These are phyloP conservation scores for Patellifolia procumbens DNA, from an alignment of 179 eudicot genomes.

Conservation along the genomic window DNA sequence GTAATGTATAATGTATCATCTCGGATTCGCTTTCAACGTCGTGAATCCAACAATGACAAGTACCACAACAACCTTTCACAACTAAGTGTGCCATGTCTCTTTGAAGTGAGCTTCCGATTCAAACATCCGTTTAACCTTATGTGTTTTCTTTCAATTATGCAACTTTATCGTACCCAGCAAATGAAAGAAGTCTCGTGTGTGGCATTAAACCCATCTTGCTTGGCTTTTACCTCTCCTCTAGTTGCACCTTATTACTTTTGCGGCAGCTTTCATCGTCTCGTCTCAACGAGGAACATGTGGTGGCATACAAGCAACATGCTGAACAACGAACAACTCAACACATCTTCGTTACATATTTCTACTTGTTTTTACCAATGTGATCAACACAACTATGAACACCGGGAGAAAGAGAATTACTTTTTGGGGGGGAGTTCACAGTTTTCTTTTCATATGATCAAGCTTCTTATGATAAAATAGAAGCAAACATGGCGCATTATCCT, in stretches of 20 bases:
- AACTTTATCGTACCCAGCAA: background rate
- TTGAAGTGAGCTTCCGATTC: background rate
- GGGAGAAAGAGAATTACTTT: background rate
- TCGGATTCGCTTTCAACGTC: too few species aligned
- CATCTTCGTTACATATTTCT: background rate
- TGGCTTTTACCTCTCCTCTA: background rate
- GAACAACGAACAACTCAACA: background rate
- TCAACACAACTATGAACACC: background rate
- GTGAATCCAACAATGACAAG: too few species aligned
- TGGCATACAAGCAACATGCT: background rate
- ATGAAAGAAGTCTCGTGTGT: background rate
- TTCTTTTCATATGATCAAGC: slow-evolving; percentile 1
- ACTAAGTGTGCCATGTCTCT: background rate
- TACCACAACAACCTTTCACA: background rate
- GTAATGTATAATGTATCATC: too few species aligned
- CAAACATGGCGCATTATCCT: background rate
- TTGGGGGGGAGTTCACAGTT: background rate
- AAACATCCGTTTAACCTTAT: background rate
- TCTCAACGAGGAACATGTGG: background rate
- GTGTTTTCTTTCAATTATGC: background rate
- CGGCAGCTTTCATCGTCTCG: background rate
- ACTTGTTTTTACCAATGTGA: background rate
- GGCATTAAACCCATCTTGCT: background rate
- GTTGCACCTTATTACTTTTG: background rate
- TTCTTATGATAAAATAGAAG: background rate